Base-by-base conservation (phyloP, 495 filamentous ascomycete species). In the Viridothelium virens region DNA sequence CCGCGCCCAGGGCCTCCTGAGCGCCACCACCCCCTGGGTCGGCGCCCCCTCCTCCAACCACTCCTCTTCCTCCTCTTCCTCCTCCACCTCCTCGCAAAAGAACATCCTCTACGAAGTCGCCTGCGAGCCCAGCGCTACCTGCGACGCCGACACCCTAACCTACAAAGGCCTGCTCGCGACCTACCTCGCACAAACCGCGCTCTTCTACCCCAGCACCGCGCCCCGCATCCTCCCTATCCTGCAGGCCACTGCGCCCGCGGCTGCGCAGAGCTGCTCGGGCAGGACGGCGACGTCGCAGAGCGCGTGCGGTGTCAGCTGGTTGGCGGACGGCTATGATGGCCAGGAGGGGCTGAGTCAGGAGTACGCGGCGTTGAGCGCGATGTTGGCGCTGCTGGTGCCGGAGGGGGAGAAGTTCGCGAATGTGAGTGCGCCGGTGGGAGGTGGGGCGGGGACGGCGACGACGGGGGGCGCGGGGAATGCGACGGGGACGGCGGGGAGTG, bases 311-410 rank as follows among this genome's bases (percentile, higher is more conserved):
- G 62, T 38, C 61, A 67, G 66, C 46, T 82, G 80, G 80, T 74
- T 76, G 14, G 69, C 64, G 9, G 71, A 70, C 6, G 68, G 41
- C 16, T 82, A 70, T 59, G 80, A 82, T 69, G 76, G 76, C 0
- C n/a, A n/a, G n/a, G 72, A 68, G 16, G 80, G 79, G 2, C 65
- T 81, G 14, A 89, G 89, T 9, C 87, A 92, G 74, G 86, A 91
- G 71, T 82, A 91, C 79, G 82, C 82, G 3, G 88, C 85, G 2
- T 78, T 94, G 70, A 86, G 89, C 70, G 79, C 91, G 36, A 79
- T 91, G 2, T 81, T 90, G 64, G 84, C 84, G 7, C 63, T 66
- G 1, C 31, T 59, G 53, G 53, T 36, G 2, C 25, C 53, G 31
- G 53, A 31, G 18, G 18, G 7, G 2, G 18, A 18, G 25, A 36